A percentile compares a stretch with the other conserved stretches of the same genome.
Evolutionary conservation across 768 basidiomycete genomes (phyloP).

Genomic region (Boletus rufocinnamomeus): DNA sequence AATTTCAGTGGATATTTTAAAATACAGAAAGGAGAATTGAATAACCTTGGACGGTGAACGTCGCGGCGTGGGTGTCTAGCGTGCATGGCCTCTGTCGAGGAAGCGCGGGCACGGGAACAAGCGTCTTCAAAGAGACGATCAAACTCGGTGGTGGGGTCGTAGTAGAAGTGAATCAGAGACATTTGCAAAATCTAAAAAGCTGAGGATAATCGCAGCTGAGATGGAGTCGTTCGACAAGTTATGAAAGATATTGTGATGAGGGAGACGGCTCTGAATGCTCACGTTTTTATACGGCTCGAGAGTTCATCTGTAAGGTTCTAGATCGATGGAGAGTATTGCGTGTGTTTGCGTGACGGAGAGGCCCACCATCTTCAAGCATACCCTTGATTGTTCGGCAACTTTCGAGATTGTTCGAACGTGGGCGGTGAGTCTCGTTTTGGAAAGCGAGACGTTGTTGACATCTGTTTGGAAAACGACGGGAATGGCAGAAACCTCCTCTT

Average conservation of each 20-base stretch:
- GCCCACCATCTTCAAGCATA: not conserved
- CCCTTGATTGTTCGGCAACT: not conserved
- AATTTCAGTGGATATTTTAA: not conserved
- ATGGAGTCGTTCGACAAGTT: not conserved
- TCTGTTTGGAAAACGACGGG: not conserved
- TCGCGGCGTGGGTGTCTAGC: not conserved
- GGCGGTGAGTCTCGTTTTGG: constrained; percentile 11
- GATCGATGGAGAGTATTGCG: not conserved
- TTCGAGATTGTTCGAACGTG: constrained; percentile 10
- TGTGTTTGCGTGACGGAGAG: not conserved
- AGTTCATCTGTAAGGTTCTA: constrained; percentile 1
- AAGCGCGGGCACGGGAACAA: not conserved
- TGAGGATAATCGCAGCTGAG: not conserved
- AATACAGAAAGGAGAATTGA: fast-evolving
- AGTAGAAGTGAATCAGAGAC: constrained; percentile 3
- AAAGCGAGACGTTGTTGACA: not conserved
- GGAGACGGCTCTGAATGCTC: too few species aligned
- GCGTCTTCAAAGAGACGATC: constrained; percentile 20
- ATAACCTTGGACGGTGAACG: constrained; percentile 24
- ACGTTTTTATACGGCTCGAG: constrained; percentile 5
- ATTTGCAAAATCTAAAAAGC: not conserved
- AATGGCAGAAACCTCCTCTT: not conserved
- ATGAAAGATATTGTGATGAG: not conserved
- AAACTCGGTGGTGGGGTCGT: constrained; percentile 1
- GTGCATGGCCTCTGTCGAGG: not conserved